Conservation (phyloP, 345 rosid species). For the Citrus hindsii region DNA sequence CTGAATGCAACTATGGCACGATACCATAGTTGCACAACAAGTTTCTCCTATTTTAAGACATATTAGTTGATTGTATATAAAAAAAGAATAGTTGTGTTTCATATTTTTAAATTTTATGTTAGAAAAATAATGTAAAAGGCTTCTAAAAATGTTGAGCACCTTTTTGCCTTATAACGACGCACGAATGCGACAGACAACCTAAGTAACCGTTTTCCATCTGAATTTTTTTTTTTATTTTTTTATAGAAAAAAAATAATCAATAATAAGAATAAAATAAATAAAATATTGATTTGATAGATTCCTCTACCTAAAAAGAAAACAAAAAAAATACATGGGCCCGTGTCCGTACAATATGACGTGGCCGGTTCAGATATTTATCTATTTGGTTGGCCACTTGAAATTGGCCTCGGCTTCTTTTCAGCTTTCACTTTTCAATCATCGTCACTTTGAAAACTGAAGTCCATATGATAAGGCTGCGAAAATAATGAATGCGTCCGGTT, state of each 20-base stretch:
- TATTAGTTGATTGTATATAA: too few species aligned
- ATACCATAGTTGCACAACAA: too few species aligned
- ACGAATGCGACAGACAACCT: not conserved
- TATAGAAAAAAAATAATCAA: not conserved
- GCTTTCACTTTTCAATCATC: not conserved
- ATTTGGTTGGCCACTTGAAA: conserved; percentile 10
- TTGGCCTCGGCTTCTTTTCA: not conserved
- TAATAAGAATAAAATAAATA: not conserved
- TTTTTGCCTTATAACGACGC: not conserved
- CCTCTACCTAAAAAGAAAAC: conserved; percentile 11
- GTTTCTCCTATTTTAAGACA: too few species aligned
- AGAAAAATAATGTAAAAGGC: not conserved
- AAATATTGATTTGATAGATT: conserved; percentile 13
- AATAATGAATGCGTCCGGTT: not conserved
- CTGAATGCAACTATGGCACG: too few species aligned
- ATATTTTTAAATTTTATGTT: not conserved
- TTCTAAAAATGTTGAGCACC: not conserved
- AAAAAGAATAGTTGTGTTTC: too few species aligned
- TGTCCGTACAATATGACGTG: conserved; percentile 27
- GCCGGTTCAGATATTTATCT: conserved; percentile 6
- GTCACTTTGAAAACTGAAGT: not conserved
- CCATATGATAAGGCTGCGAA: not conserved
- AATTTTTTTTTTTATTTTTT: not conserved
- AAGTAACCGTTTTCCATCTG: not conserved
- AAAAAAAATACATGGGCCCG: not conserved